Percentiles rank a stretch among this genome's conserved stretches.
phyloP scores from a whole-genome alignment of 352 stramenopile genomes.

The Lagenidium giganteum region DNA sequence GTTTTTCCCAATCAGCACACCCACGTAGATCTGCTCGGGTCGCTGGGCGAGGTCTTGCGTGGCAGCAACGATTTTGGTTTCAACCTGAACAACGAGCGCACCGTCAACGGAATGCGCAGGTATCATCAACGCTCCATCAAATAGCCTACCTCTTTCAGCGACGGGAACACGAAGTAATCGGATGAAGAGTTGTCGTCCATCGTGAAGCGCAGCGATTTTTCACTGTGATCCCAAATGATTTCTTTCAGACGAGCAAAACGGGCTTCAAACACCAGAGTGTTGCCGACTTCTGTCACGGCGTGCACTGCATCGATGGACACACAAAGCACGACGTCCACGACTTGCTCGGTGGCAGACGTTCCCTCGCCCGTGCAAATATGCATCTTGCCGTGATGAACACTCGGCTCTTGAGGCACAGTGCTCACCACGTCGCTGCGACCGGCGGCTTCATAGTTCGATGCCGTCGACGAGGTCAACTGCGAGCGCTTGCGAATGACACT shows the following conservation, averaged over 20 bases:
- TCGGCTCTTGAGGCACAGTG: conserved; percentile 22
- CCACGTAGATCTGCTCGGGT: conserved; percentile 58
- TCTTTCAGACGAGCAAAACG: conserved; percentile 38
- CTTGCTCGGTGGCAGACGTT: background rate
- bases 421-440: background rate
- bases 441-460: background rate
- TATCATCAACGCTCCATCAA: background rate
- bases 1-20: conserved; percentile 54
- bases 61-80: conserved; percentile 30
- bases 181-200: conserved; percentile 27
- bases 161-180: conserved; percentile 34
- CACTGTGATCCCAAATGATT: conserved; percentile 63
- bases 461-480: conserved; percentile 8
- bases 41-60: conserved; percentile 20
- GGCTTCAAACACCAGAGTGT: conserved; percentile 36
- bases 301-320: conserved; percentile 32
- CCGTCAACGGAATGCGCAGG: background rate
- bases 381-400: conserved; percentile 47
- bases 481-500: conserved; percentile 18
- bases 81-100: conserved; percentile 18
- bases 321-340: conserved; percentile 38
- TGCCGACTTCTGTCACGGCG: conserved; percentile 26
- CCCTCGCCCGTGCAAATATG: background rate
- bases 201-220: conserved; percentile 46
- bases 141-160: conserved; percentile 21